Evolutionary conservation across 176 grass and related monocot species (phyloP), one percentile per base, ranked within the genome.

Genomic region (Alloteropsis semialata): DNA sequence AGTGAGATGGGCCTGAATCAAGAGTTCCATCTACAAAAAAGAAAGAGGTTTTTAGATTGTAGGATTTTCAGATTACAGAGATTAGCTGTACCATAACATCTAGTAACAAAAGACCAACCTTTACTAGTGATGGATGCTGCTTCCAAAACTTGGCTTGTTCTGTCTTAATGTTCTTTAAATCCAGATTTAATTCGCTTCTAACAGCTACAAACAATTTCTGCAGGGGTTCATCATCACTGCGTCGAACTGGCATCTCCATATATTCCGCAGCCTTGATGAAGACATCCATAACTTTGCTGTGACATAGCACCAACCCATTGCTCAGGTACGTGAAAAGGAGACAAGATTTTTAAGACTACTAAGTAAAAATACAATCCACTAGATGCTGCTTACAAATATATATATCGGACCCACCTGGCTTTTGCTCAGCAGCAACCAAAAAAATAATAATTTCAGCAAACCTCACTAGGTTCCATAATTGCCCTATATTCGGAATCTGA

Each of bases 91-190:
- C 41, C 29, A 65, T 33, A 85, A 61, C 21, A 84, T 41, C 32
- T 37, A 70, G 43, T 22, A 67, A 54, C 21, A 33, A 77, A 85
- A 74, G 69, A 67, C 76, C 77, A 83, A 93, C 93, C 97, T 99
- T 99, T 48, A 99, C 97, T 42, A 99, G 87, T 61, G 97, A 91
- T 71, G 97, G 97, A 82, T 99, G 97, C 74, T 96, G 97, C 87
- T 94, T 99, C 97, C 91, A 96, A 86, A 99, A 99, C 78, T 99
- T 99, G 42, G 93, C 93, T 78, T 99, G 97, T 76, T 99, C 93
- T 76, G 97, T 92, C 49, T 86, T 94, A 68, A 96, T 99, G 65
- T 96, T 99, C 76, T 99, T 96, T 64, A 99, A 82, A 81, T 96
- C 97, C 45, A 99, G 97, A 96, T 99, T 99, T 74, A 99, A 80